Evolutionary conservation across 176 grass and related monocot genomes (phyloP), one percentile per base, ranked within the genome.

Genomic region (Bolboschoenus planiculmis): DNA sequence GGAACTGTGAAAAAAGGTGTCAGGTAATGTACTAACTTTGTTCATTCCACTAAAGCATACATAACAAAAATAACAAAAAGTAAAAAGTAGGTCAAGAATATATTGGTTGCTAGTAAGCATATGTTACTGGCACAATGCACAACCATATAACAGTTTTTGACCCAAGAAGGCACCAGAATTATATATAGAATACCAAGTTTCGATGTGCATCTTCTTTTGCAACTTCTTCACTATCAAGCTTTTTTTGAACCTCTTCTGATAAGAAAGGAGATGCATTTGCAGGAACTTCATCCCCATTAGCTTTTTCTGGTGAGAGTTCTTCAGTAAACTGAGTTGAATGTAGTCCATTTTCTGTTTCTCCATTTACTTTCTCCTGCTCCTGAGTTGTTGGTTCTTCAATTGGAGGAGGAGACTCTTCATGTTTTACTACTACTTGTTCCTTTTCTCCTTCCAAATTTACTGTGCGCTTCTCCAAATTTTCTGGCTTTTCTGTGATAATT

Each of bases 291-390:
- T 58, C 15, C 15, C 20, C 78, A 15, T 56, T 36, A 5, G 60
- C 10, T 80, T 39, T 1, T 57, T 39, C 77, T 57, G 77, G 35
- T 42, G 34, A 50, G 24, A 50, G 1, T 51, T 76, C 13, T 51
- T 76, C 26, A 51, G 44, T 76, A 51, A 51, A 31, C 20, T 51
- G 24, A 76, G 26, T 51, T 23, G 44, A 31, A 76, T 76, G 46
- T 18, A 18, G 5, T 76, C 44, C 78, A 39, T 30, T 76, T 51
- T 60, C 78, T 40, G 18, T 63, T 18, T 82, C 56, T 64, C 58
- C 56, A 64, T 48, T 82, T 63, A 64, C 36, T 62, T 81, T 63
- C 40, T 60, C 79, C 40, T 60, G 33, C 78, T 63, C 56, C 34
- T 29, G 23, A 48, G 70, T 27, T 7, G 21, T 74, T 29, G 42